Evolutionary conservation across 148 eudicot genomes (phyloP).

Genomic region (Diospyros kaki): DNA sequence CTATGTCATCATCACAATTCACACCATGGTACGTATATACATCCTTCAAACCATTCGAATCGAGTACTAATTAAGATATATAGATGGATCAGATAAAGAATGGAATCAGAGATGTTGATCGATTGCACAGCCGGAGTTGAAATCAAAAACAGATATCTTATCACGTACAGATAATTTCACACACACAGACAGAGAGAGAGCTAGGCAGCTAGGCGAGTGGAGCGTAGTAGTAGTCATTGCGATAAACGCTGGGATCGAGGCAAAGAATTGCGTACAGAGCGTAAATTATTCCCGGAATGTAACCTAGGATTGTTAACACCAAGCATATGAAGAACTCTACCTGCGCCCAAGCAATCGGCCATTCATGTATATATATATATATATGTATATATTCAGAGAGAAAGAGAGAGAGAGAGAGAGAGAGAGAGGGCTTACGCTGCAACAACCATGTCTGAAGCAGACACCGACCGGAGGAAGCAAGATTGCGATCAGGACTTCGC

Average conservation of each 20-base stretch:
- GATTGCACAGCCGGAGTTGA: not conserved
- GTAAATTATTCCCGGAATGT: slow-evolving; percentile 77
- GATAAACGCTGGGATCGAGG: slow-evolving; percentile 38
- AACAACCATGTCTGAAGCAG: slow-evolving; percentile 51
- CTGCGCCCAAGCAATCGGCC: slow-evolving; percentile 23
- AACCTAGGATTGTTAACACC: slow-evolving; percentile 73
- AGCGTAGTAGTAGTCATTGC: slow-evolving; percentile 27
- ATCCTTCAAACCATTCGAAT: no score
- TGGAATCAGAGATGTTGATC: no score
- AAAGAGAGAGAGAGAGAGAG: not conserved
- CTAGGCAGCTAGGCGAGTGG: slow-evolving; percentile 28
- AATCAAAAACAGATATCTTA: not conserved
- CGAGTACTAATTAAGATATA: no score
- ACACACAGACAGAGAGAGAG: not conserved
- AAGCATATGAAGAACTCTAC: slow-evolving; percentile 69
- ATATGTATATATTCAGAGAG: not conserved
- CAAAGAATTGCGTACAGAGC: slow-evolving; percentile 68
- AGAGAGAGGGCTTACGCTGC: slow-evolving; percentile 24
- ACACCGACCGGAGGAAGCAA: slow-evolving; percentile 51
- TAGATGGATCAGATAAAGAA: no score
- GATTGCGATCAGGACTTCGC: slow-evolving; percentile 37
- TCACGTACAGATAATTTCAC: not conserved
- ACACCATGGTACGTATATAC: no score
- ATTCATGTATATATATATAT: not conserved
- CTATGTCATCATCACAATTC: no score